Percentiles rank a stretch among this genome's conserved stretches.
phyloP scores from a whole-genome alignment of 2,329 filamentous ascomycete genomes.

The Simplicillium sp. region DNA sequence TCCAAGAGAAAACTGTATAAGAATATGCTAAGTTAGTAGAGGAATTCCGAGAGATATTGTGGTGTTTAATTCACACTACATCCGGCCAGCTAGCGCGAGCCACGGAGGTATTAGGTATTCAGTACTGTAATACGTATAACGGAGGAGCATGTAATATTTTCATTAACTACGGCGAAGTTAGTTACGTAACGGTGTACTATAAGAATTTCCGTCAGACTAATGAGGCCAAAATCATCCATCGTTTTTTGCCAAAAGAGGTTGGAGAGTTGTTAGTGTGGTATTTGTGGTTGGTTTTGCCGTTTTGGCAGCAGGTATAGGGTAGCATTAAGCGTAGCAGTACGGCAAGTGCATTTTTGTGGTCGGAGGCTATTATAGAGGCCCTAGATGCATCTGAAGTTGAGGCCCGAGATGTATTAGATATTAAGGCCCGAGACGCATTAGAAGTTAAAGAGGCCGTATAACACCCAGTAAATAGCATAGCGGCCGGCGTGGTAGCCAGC shows the following conservation, averaged over 20 bases:
- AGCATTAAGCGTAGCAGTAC: no score
- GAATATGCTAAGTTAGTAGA: constrained; percentile 3
- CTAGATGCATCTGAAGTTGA: no score
- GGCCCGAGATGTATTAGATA: no score
- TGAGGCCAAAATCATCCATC: constrained; percentile 15
- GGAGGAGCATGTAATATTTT: constrained; percentile 7
- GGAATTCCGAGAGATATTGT: constrained; percentile 6
- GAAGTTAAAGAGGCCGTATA: no score
- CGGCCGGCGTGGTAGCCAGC: no score
- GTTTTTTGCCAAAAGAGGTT: constrained; percentile 15
- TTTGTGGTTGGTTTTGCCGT: constrained; percentile 14
- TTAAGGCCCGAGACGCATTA: no score
- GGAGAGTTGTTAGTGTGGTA: constrained; percentile 15
- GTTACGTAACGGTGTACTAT: constrained; percentile 13
- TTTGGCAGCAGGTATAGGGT: neutral
- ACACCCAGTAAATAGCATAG: no score
- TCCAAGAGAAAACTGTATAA: neutral
- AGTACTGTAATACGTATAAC: constrained; percentile 7
- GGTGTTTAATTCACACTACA: constrained; percentile 6
- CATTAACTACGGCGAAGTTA: constrained; percentile 3
- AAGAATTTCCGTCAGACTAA: constrained; percentile 12
- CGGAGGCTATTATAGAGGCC: no score
- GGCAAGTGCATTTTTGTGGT: no score
- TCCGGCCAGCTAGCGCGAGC: constrained; percentile 1
- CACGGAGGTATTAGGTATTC: constrained; percentile 4